Evolutionary conservation across 208 protist genomes (phyloP).

Genomic region (Polymyxa betae): DNA sequence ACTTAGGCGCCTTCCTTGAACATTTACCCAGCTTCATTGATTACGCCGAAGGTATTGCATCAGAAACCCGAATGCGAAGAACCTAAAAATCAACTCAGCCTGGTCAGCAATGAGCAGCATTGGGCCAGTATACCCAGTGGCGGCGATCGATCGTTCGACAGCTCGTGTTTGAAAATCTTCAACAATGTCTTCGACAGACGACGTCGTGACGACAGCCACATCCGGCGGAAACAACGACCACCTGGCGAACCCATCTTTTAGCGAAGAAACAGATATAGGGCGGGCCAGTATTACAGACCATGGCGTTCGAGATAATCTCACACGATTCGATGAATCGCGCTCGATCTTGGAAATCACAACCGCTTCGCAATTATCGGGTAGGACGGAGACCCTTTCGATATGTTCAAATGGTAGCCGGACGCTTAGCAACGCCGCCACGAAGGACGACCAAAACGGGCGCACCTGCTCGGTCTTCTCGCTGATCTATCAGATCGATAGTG

Average conservation of each 20-base stretch:
- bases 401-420: slow-evolving; percentile 7
- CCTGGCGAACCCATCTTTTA: background rate
- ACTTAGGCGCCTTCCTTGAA: too few species aligned
- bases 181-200: background rate
- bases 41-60: background rate
- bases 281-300: background rate
- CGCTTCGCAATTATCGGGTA: slow-evolving; percentile 25
- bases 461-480: slow-evolving; percentile 48
- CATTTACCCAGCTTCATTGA: too few species aligned
- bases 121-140: background rate
- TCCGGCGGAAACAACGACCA: slow-evolving; percentile 32
- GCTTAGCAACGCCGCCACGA: slow-evolving; percentile 18
- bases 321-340: background rate
- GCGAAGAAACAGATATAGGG: background rate
- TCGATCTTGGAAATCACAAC: background rate
- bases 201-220: background rate
- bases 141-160: slow-evolving; percentile 1
- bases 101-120: background rate
- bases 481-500: background rate
- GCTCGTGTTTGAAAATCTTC: slow-evolving; percentile 2
- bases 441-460: background rate
- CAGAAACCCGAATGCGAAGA: background rate
- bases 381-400: slow-evolving; percentile 15
- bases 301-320: background rate
- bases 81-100: background rate